Base-by-base conservation (phyloP, 192 early-diverging fungal genomes). In the Endogone sp. region DNA sequence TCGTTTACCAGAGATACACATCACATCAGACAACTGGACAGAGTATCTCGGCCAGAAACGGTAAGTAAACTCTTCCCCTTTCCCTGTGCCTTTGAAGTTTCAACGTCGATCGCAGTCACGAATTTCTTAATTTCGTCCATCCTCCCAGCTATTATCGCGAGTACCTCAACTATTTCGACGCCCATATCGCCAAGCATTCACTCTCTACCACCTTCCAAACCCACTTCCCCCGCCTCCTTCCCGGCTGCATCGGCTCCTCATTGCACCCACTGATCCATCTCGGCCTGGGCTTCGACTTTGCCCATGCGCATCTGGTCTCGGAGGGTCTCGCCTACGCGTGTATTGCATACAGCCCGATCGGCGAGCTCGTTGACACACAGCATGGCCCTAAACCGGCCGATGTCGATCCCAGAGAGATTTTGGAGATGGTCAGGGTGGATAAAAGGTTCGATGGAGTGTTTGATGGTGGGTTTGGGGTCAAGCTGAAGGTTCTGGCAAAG, bases 371-470 rank as follows among this genome's bases (percentile, higher is more conserved):
- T 16, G 37, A 49, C 37, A 16, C 37, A 11, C 37, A 49, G 1
- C 6, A 16, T 16, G 37, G 37, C 16, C 6, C 37, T 16, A 49
- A 49, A 16, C 59, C 22, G 8, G 22, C 59, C 59, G 22, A 26
- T 6, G 59, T 60, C 22, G 24, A 60, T 10, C 59, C 22, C 22
- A 23, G 27, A 22, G 59, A 60, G 10, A 60, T 60, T 60, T 21
- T 60, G 8, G 59, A 60, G 59, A 60, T 28, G 24, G 27, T 60
- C 22, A 28, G 10, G 27, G 59, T 26, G 10, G 59, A 60, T 28
- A 60, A 60, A 28, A 23, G 59, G 24, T 60, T 60, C 27, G 59
- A 60, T 28, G 59, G 59, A 28, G 27, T 6, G 22, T 60, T 60
- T 22, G 59, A 60, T 60, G 24, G 27, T 10, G 59, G 9, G 24